A percentile compares a stretch with the other conserved stretches of the same genome.
These are phyloP conservation scores for Mycena maculata DNA, from an alignment of 768 basidiomycete genomes.

Conservation along the genomic window DNA sequence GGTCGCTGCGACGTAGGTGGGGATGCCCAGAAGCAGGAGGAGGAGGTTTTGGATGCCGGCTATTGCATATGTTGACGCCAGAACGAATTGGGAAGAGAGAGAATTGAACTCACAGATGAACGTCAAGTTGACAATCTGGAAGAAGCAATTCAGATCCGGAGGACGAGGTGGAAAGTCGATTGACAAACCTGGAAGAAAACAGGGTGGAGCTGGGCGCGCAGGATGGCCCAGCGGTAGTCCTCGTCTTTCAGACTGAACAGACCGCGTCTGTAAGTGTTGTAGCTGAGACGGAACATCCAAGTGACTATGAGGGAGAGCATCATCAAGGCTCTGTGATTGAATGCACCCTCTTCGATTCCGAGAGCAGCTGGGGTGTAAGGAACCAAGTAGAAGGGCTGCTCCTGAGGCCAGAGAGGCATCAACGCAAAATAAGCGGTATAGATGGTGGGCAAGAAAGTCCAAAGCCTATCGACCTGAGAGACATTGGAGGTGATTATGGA, in stretches of 20 bases:
- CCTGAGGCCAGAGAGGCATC: slow-evolving; percentile 66
- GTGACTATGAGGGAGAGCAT: slow-evolving; percentile 77
- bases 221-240: slow-evolving; percentile 91
- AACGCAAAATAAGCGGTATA: slow-evolving; percentile 88
- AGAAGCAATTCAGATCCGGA: too few species aligned
- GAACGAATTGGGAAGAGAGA: neutral
- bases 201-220: slow-evolving; percentile 68
- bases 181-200: slow-evolving; percentile 72
- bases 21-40: slow-evolving; percentile 76
- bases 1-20: slow-evolving; percentile 65
- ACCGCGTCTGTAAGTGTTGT: slow-evolving; percentile 88
- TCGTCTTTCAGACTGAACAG: slow-evolving; percentile 82
- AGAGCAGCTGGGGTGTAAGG: slow-evolving; percentile 69
- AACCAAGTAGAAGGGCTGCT: slow-evolving; percentile 53
- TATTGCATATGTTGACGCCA: slow-evolving; percentile 38
- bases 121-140: slow-evolving; percentile 69
- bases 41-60: slow-evolving; percentile 85
- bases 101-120: slow-evolving; percentile 68
- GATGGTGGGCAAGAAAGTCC: slow-evolving; percentile 83
- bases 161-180: too few species aligned
- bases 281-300: slow-evolving; percentile 80
- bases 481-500: slow-evolving; percentile 82
- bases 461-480: slow-evolving; percentile 88
- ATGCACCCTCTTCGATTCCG: slow-evolving; percentile 56
- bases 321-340: slow-evolving; percentile 77